Base-by-base conservation (phyloP, 2,329 filamentous ascomycete species). In the Microdochium trichocladiopsis region DNA sequence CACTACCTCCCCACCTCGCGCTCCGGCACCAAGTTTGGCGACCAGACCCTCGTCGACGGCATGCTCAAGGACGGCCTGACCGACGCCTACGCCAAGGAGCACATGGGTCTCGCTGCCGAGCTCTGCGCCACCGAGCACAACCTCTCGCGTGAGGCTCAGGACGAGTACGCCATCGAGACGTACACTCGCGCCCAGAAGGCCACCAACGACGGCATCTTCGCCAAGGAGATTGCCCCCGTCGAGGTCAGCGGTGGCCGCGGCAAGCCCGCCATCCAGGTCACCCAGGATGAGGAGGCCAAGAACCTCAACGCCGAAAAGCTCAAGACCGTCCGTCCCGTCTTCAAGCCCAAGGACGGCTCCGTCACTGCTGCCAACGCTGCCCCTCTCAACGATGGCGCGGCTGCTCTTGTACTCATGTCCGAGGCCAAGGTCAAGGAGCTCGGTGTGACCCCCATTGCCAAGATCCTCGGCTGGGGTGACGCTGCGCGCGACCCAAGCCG, bases 401-500 rank as follows among this genome's bases (percentile, higher is more conserved):
- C 92, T 22, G 94, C 94, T 54, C 76, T 97, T 55, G 89, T 99
- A 55, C 87, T 99, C 58, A 90, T 95, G 62, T 96, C 92, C 43
- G 93, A 96, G 77, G 87, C 87, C 55, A 95, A 95, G 74, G 78
- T 99, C 65, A 92, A 96, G 79, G 86, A 94, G 74, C 86, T 96
- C 60, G 85, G 85, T 65, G 79, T 97, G 59, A 96, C 88, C 73
- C 94, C 94, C 53, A 80, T 99, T 57, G 94, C 90, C 67, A 96
- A 95, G 81, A 97, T 99, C 65, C 86, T 94, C 56, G 94, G 94
- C 64, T 99, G 94, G 94, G 94, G 86, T 62, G 94, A 99, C 67
- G 93, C 94, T 53, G 94, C 88, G 57, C 86, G 95, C 60, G 84
- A 89, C 66, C 93, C 94, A 41, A 88, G 87, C 75, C 94, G 94